Evolutionary conservation across 768 basidiomycete genomes (phyloP).

Genomic region (Tubosaeta sp.): DNA sequence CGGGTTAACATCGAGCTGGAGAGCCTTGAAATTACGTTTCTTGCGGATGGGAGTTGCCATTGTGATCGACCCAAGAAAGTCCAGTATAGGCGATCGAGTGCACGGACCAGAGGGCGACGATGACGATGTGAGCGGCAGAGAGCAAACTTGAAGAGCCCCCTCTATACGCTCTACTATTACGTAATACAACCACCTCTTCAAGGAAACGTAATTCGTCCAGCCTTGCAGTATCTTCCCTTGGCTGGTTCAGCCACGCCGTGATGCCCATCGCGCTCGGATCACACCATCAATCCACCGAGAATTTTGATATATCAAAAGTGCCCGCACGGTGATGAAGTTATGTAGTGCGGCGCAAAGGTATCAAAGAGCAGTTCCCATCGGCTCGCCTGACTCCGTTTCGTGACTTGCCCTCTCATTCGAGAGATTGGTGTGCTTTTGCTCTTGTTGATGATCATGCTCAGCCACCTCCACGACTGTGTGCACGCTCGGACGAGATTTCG

Average conservation of each 20-base stretch:
- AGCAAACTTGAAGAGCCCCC: constrained; percentile 8
- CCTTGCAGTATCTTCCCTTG: not conserved
- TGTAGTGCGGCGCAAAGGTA: not conserved
- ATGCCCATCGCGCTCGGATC: not conserved
- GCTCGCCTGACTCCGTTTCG: constrained; percentile 15
- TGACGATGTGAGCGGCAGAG: constrained; percentile 13
- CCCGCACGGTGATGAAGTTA: not conserved
- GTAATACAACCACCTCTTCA: constrained; percentile 11
- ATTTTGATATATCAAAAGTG: not conserved
- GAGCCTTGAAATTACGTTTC: constrained; percentile 88
- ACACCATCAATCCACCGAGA: not conserved
- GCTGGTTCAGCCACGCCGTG: not conserved
- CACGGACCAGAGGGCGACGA: constrained; percentile 6
- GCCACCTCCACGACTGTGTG: constrained; percentile 25
- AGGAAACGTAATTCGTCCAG: not conserved
- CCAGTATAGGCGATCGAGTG: constrained; percentile 4
- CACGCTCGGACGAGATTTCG: constrained; percentile 15
- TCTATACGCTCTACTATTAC: constrained; percentile 12
- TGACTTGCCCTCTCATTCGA: constrained; percentile 7
- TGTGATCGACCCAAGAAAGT: constrained; percentile 1
- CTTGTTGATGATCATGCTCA: constrained; percentile 19
- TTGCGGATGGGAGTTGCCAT: constrained; percentile 71
- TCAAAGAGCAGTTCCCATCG: constrained; percentile 31
- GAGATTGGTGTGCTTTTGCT: constrained; percentile 8
- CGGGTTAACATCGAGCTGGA: constrained; percentile 63